These are phyloP conservation scores for Calonectria pseudoturangicola DNA, from an alignment of 2,329 filamentous ascomycete genomes.

Conservation along the genomic window DNA sequence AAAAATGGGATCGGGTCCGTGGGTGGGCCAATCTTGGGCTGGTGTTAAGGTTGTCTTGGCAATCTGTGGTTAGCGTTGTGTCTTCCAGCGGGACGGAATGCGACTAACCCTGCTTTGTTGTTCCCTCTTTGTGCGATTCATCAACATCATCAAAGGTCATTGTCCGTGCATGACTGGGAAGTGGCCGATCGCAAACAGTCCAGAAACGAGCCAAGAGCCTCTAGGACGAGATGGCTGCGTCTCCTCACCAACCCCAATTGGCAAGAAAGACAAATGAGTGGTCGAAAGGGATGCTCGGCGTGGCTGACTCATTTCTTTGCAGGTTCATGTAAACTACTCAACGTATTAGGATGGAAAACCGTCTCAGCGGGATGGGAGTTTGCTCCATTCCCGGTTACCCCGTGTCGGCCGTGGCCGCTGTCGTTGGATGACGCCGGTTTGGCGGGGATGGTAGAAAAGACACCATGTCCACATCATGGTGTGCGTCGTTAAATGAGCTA, in stretches of 20 bases:
- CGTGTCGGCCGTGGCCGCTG: constrained; percentile 40
- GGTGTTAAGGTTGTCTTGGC: constrained; percentile 50
- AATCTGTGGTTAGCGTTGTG: constrained; percentile 43
- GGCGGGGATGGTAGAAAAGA: constrained; percentile 41
- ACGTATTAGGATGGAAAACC: constrained; percentile 12
- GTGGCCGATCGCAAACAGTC: constrained; percentile 12
- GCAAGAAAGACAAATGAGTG: constrained; percentile 18
- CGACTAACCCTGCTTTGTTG: constrained; percentile 32
- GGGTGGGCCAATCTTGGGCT: constrained; percentile 42
- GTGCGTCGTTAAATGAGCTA: constrained; percentile 43
- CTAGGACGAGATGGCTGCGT: constrained; percentile 5
- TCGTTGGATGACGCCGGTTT: constrained; percentile 41
- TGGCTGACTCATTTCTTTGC: constrained; percentile 34
- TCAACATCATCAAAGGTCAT: constrained; percentile 24
- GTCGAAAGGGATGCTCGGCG: constrained; percentile 10
- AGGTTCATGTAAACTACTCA: constrained; percentile 20
- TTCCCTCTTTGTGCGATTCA: constrained; percentile 30
- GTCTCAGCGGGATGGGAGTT: constrained; percentile 20
- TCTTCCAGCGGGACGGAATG: constrained; percentile 45
- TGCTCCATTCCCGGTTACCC: constrained; percentile 29
- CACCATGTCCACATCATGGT: constrained; percentile 45
- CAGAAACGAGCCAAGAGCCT: constrained; percentile 21
- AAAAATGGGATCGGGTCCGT: constrained; percentile 36
- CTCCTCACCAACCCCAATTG: neutral
- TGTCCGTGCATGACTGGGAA: constrained; percentile 21